Evolutionary conservation across 2,329 filamentous ascomycete species (phyloP), one percentile per base, ranked within the genome.

Genomic region (Ambrosiella cleistominuta): DNA sequence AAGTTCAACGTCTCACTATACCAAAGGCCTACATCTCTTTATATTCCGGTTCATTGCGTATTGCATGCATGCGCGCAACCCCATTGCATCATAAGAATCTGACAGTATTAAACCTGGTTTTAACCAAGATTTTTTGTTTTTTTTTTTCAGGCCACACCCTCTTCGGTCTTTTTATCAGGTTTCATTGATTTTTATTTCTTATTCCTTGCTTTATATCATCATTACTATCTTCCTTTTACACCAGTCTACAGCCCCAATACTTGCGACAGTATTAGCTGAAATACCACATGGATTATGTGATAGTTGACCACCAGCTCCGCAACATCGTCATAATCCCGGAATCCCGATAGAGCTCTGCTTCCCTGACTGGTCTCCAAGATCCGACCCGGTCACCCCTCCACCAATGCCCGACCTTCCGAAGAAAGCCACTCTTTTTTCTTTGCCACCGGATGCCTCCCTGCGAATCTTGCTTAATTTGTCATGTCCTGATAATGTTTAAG

Each of bases 361-460:
- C 19, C 44, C 13, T 39, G n/a, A 8, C 12, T 40, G 27, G 27
- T 5, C 27, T 27, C 27, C 17, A 54, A 54, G 36, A 55, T 55
- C 38, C 36, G 53, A 11, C 39, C 39, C 9, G 17, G 19, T n/a
- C 53, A 42, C 17, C 47, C 47, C 45, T 15, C 47, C 11, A 35
- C n/a, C 27, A 35, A 11, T 27, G 6, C 15, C 39, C 53, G 37
- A 55, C 44, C 53, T 44, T 27, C 53, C 39, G 53, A 55, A 44
- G n/a, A 55, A 44, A 55, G 38, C 38, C 53, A 44, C 38, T 39
- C 15, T 35, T 40, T 44, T n/a, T 44, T 36, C 15, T 55, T 27
- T 19, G 53, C 53, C 53, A 55, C 53, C 53, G 53, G 53, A 55
- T 55, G 53, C 53, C 53, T 55, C 53, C 7, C 35, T 51, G 47